Percentiles rank a stretch among this genome's conserved stretches.
Evolutionary conservation across 192 early-diverging fungal genomes (phyloP).

Genomic region (Dispira parvispora): DNA sequence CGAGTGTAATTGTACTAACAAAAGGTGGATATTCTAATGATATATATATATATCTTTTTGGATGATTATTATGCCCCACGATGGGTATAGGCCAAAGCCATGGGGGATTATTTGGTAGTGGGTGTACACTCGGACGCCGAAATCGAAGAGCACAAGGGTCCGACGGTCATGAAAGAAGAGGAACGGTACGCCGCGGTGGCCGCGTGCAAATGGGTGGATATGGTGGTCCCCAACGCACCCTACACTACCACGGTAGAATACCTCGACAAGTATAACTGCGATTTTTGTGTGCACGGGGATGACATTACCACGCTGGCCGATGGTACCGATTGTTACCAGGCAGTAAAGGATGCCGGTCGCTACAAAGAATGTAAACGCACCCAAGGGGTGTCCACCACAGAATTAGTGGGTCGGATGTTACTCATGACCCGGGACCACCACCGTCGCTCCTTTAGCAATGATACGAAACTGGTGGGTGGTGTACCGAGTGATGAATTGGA

Average conservation of each 20-base stretch:
- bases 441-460: constrained; percentile 33
- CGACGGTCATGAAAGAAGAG: constrained; percentile 90
- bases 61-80: neutral
- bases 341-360: constrained; percentile 84
- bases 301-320: constrained; percentile 94
- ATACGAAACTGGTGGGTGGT: constrained; percentile 28
- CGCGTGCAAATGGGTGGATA: constrained; percentile 93
- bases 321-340: constrained; percentile 91
- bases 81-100: constrained; percentile 59
- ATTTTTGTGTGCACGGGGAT: constrained; percentile 94
- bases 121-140: constrained; percentile 93
- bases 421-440: constrained; percentile 81
- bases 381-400: constrained; percentile 90
- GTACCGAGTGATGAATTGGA: constrained; percentile 43
- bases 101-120: constrained; percentile 88
- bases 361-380: constrained; percentile 96
- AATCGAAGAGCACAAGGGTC: constrained; percentile 86
- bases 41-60: too few relatives aligned
- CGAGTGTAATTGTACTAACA: too few relatives aligned
- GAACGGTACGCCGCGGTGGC: constrained; percentile 92
- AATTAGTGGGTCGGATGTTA: constrained; percentile 90
- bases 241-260: constrained; percentile 78
- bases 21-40: too few relatives aligned
- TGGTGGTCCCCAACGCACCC: constrained; percentile 82
- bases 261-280: constrained; percentile 73